A percentile compares a stretch with the other conserved stretches of the same genome.
phyloP scores from a whole-genome alignment of 1,284 basidiomycete species.

The Apiotrichum siamense region DNA sequence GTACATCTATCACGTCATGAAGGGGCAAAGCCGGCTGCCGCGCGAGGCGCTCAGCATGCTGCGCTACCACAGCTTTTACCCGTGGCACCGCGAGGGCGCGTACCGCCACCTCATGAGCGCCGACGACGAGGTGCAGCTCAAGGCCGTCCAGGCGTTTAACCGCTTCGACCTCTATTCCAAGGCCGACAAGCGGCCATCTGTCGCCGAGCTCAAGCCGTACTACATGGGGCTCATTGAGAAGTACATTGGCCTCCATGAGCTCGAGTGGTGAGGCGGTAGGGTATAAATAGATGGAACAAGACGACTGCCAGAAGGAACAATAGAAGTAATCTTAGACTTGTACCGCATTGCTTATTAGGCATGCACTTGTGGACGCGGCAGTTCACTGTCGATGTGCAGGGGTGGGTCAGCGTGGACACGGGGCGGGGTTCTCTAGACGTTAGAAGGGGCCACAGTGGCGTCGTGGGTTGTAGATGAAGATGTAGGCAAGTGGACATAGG shows the following conservation, averaged over 20 bases:
- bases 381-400: no score
- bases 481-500: no score
- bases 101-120: conserved; percentile 69
- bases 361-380: no score
- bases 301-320: not conserved
- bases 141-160: conserved; percentile 43
- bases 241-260: conserved; percentile 65
- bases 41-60: conserved; percentile 83
- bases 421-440: no score
- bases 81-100: conserved; percentile 83
- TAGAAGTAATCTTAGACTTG: not conserved
- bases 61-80: conserved; percentile 89
- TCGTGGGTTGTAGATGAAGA: no score
- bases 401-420: no score
- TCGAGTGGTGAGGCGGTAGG: no score
- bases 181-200: conserved; percentile 60
- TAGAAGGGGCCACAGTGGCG: no score
- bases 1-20: conserved; percentile 28
- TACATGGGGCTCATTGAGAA: conserved; percentile 58
- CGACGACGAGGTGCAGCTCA: conserved; percentile 46
- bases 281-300: not conserved
- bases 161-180: conserved; percentile 79
- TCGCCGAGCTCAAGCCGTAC: conserved; percentile 63
- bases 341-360: no score
- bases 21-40: conserved; percentile 53